Evolutionary conservation across 441 rosid species (phyloP), one percentile per base, ranked within the genome.

Genomic region (Mallotus japonicus): DNA sequence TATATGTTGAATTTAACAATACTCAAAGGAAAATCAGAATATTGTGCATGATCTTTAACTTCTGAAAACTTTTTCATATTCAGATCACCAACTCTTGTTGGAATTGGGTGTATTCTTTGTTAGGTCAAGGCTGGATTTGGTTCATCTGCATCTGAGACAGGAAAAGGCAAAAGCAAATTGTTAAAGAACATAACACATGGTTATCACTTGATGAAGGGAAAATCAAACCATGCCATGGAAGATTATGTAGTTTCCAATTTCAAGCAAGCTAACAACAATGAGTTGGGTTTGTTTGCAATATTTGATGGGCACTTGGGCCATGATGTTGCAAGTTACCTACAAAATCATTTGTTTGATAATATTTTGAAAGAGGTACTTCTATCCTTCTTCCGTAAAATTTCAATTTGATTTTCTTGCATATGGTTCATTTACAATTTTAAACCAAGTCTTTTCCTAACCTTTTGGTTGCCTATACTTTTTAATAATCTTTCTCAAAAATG

Each of bases 281-380:
- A 94, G 80, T 92, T 94, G 59, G 99, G 99, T 15, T 80, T 94
- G 34, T 94, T 94, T 71, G 99, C 97, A 6, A 94, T 92, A 83
- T 92, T 84, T 58, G 99, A 92, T 54, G 99, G 99, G 32, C 99
- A 94, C 77, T 77, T 92, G 42, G 89, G 99, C 83, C 90, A 88
- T 65, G 85, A 83, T 46, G 82, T 92, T 67, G 95, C 97, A 15
- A 90, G 86, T 80, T 94, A 88, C 76, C 77, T 94, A 70, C 84
- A 81, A 55, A 57, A 85, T 0, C 87, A 94, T 87, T 87, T 94
- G 82, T 92, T 94, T 65, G 90, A 89, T 46, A 90, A 85, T 67
- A 94, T 94, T 74, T 78, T 94, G 74, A 87, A 85, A 14, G 90
- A 93, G 98, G 98, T 90, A 75, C 6, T 51, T 55, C 1, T 53